Conservation (phyloP, 2,329 filamentous ascomycete species). For the Saccharata proteae region DNA sequence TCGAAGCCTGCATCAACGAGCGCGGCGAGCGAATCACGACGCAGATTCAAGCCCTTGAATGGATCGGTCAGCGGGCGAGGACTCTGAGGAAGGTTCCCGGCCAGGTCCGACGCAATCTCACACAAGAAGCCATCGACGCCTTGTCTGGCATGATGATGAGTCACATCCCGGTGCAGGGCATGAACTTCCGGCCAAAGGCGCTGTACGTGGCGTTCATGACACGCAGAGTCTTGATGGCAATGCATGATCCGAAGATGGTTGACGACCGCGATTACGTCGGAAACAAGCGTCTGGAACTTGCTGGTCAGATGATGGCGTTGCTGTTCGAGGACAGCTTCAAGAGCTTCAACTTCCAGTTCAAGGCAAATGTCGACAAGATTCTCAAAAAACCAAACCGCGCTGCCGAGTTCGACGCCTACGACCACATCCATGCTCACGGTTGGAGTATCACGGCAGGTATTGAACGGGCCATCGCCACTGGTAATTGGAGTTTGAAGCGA, state of each 20-base stretch:
- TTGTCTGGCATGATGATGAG: slow-evolving; percentile 87
- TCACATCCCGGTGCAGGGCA: slow-evolving; percentile 79
- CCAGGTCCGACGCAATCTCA: slow-evolving; percentile 57
- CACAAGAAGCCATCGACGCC: slow-evolving; percentile 86
- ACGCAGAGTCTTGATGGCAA: slow-evolving; percentile 87
- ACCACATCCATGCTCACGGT: slow-evolving; percentile 72
- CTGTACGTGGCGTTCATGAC: slow-evolving; percentile 97
- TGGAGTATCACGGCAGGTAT: slow-evolving; percentile 84
- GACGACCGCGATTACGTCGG: slow-evolving; percentile 97
- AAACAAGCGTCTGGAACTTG: slow-evolving; percentile 90
- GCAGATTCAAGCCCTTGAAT: slow-evolving; percentile 91
- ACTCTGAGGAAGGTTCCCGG: slow-evolving; percentile 59
- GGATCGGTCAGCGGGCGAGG: slow-evolving; percentile 75
- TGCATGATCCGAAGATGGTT: slow-evolving; percentile 76
- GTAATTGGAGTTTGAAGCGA: slow-evolving; percentile 95
- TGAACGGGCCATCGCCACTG: slow-evolving; percentile 91
- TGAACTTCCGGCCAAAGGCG: slow-evolving; percentile 95
- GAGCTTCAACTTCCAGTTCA: slow-evolving; percentile 78
- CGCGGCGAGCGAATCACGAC: slow-evolving; percentile 56
- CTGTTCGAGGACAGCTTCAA: slow-evolving; percentile 98
- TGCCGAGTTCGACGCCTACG: slow-evolving; percentile 74
- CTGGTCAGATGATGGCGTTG: slow-evolving; percentile 83
- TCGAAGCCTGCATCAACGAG: slow-evolving; percentile 77
- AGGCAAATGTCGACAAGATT: slow-evolving; percentile 88
- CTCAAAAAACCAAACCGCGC: slow-evolving; percentile 87